These are phyloP conservation scores for Yamadazyma dushanensis DNA, from an alignment of 1,139 yeast species.

Conservation along the genomic window DNA sequence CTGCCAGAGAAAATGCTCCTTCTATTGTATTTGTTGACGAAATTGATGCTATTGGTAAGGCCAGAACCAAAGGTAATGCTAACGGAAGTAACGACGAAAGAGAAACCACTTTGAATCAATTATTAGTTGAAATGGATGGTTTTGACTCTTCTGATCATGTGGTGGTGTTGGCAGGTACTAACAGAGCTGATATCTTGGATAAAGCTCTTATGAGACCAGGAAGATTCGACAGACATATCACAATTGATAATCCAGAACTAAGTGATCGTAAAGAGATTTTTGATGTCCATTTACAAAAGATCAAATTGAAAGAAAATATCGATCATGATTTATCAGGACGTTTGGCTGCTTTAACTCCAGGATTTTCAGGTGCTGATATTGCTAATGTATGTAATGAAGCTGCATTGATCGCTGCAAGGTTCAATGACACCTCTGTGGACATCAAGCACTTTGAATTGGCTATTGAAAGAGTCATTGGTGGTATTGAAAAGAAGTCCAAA, in stretches of 20 bases:
- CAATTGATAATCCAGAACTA: constrained; percentile 88
- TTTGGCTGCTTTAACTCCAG: constrained; percentile 94
- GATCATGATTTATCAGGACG: constrained; percentile 67
- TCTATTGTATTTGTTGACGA: constrained; percentile 94
- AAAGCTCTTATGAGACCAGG: constrained; percentile 95
- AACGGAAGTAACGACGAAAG: constrained; percentile 94
- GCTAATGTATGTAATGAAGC: constrained; percentile 98
- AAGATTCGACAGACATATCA: constrained; percentile 90
- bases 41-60: constrained; percentile 97
- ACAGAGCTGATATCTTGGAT: constrained; percentile 90
- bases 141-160: constrained; percentile 88
- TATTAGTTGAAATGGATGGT: constrained; percentile 97
- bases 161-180: constrained; percentile 96
- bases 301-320: constrained; percentile 49
- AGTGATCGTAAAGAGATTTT: constrained; percentile 93
- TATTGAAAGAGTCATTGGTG: constrained; percentile 95
- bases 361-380: constrained; percentile 97
- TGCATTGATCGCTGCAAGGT: constrained; percentile 93
- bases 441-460: constrained; percentile 90
- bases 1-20: constrained; percentile 92
- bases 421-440: constrained; percentile 64
- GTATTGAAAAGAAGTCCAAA: constrained; percentile 86
- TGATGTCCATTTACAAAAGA: constrained; percentile 74
- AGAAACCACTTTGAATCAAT: constrained; percentile 92
- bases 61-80: constrained; percentile 79